Conservation (phyloP, 2,329 filamentous ascomycete genomes). For the Chaetomium globosum region DNA sequence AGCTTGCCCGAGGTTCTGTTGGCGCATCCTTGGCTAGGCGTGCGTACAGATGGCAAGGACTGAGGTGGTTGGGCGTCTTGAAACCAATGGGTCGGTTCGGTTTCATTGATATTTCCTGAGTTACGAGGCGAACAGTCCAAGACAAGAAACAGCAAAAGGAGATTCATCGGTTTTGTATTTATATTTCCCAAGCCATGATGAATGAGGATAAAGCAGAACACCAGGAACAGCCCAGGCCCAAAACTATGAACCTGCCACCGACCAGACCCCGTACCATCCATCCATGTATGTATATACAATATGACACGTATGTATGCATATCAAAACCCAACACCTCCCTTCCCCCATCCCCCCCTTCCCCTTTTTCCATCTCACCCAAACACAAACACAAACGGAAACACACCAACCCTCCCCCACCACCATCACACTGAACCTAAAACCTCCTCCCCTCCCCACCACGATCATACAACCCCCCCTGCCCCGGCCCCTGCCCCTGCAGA, state of each 20-base stretch:
- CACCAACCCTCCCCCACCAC: no score
- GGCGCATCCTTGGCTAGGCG: not conserved
- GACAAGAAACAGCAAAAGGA: not conserved
- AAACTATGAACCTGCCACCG: not conserved
- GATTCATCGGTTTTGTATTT: not conserved
- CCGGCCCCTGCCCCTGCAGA: not conserved
- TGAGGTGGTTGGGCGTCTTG: not conserved
- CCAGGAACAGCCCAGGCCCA: not conserved
- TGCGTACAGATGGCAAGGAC: no score
- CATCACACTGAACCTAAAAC: slow-evolving; percentile 7
- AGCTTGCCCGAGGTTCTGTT: not conserved
- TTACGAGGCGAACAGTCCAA: no score
- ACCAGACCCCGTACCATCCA: not conserved
- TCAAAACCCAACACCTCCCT: not conserved
- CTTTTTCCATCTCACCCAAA: no score
- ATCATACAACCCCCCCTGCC: not conserved
- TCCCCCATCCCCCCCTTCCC: no score
- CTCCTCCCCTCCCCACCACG: slow-evolving; percentile 5
- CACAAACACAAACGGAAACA: not conserved
- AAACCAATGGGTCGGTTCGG: no score
- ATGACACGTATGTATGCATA: not conserved
- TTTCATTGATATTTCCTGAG: no score
- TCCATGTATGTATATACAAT: not conserved
- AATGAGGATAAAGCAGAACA: not conserved
- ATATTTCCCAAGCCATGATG: not conserved